Evolutionary conservation across 768 basidiomycete species (phyloP).

Genomic region (Leccinum barrowsii): DNA sequence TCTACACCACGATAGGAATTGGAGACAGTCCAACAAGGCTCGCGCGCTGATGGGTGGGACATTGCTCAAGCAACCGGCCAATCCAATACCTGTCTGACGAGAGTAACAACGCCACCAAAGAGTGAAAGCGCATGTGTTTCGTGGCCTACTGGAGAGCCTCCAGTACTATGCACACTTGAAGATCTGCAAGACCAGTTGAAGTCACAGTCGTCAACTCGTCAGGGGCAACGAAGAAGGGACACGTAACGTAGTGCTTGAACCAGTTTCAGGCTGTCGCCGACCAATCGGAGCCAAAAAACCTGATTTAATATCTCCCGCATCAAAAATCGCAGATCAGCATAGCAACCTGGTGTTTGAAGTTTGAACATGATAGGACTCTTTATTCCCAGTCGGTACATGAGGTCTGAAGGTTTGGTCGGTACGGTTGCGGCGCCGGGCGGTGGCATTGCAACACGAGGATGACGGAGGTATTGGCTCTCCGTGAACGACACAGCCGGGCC

Average conservation of each 20-base stretch:
- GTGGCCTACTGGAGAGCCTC: neutral
- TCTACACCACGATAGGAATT: rapidly evolving
- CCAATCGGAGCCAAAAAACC: neutral
- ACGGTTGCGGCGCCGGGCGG: neutral
- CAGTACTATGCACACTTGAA: neutral
- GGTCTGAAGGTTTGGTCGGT: neutral
- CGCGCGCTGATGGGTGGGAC: neutral
- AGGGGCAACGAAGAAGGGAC: neutral
- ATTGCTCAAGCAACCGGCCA: neutral
- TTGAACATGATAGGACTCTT: neutral
- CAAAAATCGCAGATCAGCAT: neutral
- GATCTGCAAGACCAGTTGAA: neutral
- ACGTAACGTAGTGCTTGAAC: neutral
- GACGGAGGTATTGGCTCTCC: neutral
- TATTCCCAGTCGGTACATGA: neutral
- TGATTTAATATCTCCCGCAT: neutral
- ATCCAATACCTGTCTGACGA: neutral
- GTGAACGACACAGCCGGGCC: neutral
- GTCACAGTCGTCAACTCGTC: neutral
- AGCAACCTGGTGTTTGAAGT: neutral
- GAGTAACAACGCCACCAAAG: neutral
- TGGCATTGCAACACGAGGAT: neutral
- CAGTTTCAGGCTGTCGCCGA: neutral
- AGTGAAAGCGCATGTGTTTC: neutral
- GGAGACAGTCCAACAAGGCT: neutral